Evolutionary conservation across 345 rosid genomes (phyloP).

Genomic region (Citrus hindsii): DNA sequence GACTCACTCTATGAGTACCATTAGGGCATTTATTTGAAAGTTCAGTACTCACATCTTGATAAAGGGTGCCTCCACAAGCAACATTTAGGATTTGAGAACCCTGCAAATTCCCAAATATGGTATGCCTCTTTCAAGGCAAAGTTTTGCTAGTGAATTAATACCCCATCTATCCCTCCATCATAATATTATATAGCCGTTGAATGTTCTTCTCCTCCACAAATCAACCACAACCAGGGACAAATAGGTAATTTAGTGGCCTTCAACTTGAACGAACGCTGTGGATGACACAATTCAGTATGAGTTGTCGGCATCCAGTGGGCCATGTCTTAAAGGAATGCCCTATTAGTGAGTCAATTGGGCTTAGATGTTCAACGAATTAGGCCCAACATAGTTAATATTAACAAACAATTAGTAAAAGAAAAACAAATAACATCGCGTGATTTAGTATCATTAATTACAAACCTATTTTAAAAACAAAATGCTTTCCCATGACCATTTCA

Average conservation of each 20-base stretch:
- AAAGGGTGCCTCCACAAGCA: slow-evolving; percentile 73
- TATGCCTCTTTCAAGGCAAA: slow-evolving; percentile 76
- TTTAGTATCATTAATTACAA: too few relatives aligned
- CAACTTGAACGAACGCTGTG: too few relatives aligned
- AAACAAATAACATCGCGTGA: too few relatives aligned
- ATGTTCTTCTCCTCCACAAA: too few relatives aligned
- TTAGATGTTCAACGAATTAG: neutral
- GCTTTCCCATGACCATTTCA: too few relatives aligned
- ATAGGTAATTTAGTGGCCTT: neutral
- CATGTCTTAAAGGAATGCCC: neutral
- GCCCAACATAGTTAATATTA: neutral
- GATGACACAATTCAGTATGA: slow-evolving; percentile 7
- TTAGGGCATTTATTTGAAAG: slow-evolving; percentile 26
- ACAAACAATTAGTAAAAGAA: too few relatives aligned
- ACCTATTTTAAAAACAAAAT: too few relatives aligned
- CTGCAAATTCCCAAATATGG: slow-evolving; percentile 84
- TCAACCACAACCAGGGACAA: neutral
- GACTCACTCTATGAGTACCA: slow-evolving; percentile 31
- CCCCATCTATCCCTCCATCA: neutral
- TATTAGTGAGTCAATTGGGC: neutral
- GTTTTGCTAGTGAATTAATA: slow-evolving; percentile 39
- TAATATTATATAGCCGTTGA: too few relatives aligned
- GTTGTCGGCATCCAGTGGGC: slow-evolving; percentile 21
- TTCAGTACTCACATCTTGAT: slow-evolving; percentile 64
- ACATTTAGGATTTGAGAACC: slow-evolving; percentile 75